Conservation (phyloP, 2,329 filamentous ascomycete species). For the Cladorrhinum sp. region DNA sequence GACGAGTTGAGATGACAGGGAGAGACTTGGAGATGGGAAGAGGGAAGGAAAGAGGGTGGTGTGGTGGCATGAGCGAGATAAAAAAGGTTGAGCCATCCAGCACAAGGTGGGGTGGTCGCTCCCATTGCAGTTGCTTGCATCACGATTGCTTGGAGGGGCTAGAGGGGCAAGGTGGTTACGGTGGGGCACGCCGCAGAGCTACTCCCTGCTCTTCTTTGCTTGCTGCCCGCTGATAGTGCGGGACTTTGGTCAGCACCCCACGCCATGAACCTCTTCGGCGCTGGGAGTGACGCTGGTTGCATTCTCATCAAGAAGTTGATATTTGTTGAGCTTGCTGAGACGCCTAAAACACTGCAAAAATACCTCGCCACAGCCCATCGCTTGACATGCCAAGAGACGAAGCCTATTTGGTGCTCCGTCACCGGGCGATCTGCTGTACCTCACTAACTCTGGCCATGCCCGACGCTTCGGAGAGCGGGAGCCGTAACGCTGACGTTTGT, state of each 20-base stretch:
- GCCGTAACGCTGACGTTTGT: constrained; percentile 7
- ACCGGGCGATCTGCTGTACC: constrained; percentile 15
- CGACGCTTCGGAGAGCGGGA: not conserved
- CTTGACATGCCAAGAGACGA: constrained; percentile 1
- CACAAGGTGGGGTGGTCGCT: constrained; percentile 29
- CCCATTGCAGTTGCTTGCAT: constrained; percentile 27
- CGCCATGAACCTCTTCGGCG: constrained; percentile 1
- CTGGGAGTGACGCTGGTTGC: not conserved
- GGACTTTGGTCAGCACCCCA: constrained; percentile 19
- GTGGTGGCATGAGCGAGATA: constrained; percentile 31
- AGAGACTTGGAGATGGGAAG: constrained; percentile 11
- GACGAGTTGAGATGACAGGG: constrained; percentile 4
- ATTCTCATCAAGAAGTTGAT: not conserved
- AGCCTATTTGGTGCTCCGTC: constrained; percentile 13
- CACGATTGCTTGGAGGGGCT: constrained; percentile 17
- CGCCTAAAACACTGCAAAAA: too few species aligned
- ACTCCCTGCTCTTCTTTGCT: not conserved
- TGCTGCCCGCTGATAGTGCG: constrained; percentile 21
- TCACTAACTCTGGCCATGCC: constrained; percentile 9
- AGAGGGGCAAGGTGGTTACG: not conserved
- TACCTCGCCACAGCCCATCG: not conserved
- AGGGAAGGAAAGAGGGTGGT: constrained; percentile 9
- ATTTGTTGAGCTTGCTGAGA: not conserved
- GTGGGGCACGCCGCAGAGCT: constrained; percentile 17
- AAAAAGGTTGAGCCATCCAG: constrained; percentile 30